Evolutionary conservation across 768 basidiomycete genomes (phyloP).

Genomic region (Coprinellus aureogranulatus): DNA sequence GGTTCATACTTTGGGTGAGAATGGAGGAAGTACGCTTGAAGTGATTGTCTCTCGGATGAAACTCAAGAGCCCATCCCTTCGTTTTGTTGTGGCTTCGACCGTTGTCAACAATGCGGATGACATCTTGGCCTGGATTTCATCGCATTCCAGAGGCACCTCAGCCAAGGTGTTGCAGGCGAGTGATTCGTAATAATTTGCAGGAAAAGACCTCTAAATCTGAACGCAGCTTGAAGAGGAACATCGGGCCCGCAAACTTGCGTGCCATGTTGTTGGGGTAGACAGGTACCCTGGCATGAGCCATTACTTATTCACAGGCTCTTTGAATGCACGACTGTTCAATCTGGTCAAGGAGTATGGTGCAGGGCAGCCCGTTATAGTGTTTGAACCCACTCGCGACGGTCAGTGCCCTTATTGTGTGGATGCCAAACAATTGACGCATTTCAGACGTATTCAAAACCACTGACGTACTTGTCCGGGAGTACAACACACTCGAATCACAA

Average conservation of each 20-base stretch:
- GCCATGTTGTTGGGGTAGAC: conserved; percentile 70
- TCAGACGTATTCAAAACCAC: conserved; percentile 71
- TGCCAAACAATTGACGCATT: too few relatives aligned
- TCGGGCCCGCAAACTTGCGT: conserved; percentile 77
- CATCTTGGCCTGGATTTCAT: conserved; percentile 84
- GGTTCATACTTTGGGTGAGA: conserved; percentile 92
- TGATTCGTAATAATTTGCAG: not conserved
- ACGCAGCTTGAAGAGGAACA: conserved; percentile 88
- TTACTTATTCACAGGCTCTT: conserved; percentile 66
- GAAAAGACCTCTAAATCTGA: not conserved
- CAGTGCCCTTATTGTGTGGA: too few relatives aligned
- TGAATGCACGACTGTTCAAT: conserved; percentile 72
- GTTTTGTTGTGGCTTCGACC: conserved; percentile 89
- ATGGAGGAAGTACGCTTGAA: conserved; percentile 88
- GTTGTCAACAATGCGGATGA: conserved; percentile 93
- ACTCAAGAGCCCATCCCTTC: conserved; percentile 59
- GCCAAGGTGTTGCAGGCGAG: conserved; percentile 71
- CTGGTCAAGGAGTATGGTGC: conserved; percentile 70
- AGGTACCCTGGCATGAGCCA: conserved; percentile 68
- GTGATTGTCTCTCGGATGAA: conserved; percentile 96
- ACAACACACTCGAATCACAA: conserved; percentile 50
- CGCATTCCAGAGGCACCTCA: conserved; percentile 28
- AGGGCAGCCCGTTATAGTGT: conserved; percentile 85
- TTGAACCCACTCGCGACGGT: conserved; percentile 89
- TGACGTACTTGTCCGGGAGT: conserved; percentile 73